A percentile compares a stretch with the other conserved stretches of the same genome.
Evolutionary conservation across 2,329 filamentous ascomycete species (phyloP).

Genomic region (Cadophora gregata): DNA sequence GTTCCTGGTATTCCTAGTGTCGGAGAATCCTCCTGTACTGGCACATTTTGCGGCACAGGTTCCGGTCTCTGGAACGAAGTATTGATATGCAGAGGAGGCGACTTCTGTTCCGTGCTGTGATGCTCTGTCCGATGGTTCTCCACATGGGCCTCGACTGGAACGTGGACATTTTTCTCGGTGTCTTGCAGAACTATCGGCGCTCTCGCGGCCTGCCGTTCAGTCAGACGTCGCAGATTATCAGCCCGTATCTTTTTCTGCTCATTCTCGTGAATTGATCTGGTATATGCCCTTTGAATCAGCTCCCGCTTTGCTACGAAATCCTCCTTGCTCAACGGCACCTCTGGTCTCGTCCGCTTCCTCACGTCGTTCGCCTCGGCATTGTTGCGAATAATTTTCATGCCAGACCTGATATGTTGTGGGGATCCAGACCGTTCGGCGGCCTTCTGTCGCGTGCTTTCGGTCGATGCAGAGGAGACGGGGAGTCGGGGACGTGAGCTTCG

Average conservation of each 20-base stretch:
- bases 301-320: constrained; percentile 85
- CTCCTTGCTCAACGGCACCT: constrained; percentile 64
- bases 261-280: constrained; percentile 78
- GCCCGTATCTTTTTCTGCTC: constrained; percentile 59
- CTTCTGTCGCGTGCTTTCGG: constrained; percentile 72
- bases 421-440: constrained; percentile 55
- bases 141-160: constrained; percentile 19
- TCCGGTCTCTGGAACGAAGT: constrained; percentile 37
- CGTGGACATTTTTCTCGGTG: constrained; percentile 35
- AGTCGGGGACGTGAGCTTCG: constrained; percentile 83
- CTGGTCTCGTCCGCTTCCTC: constrained; percentile 55
- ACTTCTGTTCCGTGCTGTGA: constrained; percentile 21
- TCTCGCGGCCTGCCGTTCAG: constrained; percentile 33
- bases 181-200: constrained; percentile 41
- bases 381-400: constrained; percentile 41
- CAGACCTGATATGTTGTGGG: constrained; percentile 36
- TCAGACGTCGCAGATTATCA: constrained; percentile 48
- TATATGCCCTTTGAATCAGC: constrained; percentile 84
- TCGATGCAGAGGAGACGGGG: constrained; percentile 76
- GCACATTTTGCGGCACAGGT: constrained; percentile 12
- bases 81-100: constrained; percentile 35
- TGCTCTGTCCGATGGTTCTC: constrained; percentile 3
- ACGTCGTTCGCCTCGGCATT: constrained; percentile 35
- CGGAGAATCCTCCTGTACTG: constrained; percentile 60
- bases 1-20: constrained; percentile 70